These are phyloP conservation scores for Exophiala oligosperma DNA, from an alignment of 2,329 filamentous ascomycete species.

Conservation along the genomic window DNA sequence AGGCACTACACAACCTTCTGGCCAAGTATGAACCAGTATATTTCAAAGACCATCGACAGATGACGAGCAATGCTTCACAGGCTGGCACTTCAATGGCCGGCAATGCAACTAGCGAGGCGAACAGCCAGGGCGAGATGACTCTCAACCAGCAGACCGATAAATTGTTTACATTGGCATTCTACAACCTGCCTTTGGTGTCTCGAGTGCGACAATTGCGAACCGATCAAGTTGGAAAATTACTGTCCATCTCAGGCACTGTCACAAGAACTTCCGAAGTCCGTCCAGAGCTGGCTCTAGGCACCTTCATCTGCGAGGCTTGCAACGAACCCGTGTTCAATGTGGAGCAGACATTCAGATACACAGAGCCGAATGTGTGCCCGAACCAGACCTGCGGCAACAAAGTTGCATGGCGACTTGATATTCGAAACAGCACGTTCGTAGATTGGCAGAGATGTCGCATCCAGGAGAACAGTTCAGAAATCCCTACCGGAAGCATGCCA, in stretches of 20 bases:
- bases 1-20: constrained; percentile 87
- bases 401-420: constrained; percentile 92
- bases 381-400: constrained; percentile 86
- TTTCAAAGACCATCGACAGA: constrained; percentile 87
- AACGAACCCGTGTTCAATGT: constrained; percentile 82
- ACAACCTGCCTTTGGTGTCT: constrained; percentile 86
- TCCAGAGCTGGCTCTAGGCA: constrained; percentile 87
- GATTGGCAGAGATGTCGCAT: constrained; percentile 99
- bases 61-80: constrained; percentile 70
- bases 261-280: constrained; percentile 96
- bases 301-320: constrained; percentile 88
- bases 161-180: constrained; percentile 88
- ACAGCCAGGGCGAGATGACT: constrained; percentile 67
- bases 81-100: constrained; percentile 63
- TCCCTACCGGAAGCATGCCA: constrained; percentile 97
- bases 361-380: constrained; percentile 92
- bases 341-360: constrained; percentile 97
- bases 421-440: constrained; percentile 93
- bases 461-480: constrained; percentile 97
- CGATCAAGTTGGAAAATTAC: constrained; percentile 83
- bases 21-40: constrained; percentile 93
- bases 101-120: constrained; percentile 62
- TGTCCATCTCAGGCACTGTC: constrained; percentile 95
- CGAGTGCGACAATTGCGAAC: constrained; percentile 84
- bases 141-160: constrained; percentile 96